Conservation (phyloP, 108 stramenopile species). For the Mediolabrus comicus region DNA sequence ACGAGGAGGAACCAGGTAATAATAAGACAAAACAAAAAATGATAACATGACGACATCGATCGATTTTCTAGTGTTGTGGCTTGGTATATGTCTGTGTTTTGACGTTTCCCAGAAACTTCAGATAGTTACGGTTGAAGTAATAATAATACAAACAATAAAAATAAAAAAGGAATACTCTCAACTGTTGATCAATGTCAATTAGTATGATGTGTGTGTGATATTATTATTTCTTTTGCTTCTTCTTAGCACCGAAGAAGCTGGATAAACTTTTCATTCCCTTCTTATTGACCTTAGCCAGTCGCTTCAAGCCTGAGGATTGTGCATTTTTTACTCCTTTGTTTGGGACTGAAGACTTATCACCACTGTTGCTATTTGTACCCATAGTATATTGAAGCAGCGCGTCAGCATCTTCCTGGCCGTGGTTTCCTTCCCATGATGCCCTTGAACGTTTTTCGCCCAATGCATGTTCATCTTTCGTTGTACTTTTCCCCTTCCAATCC, state of each 20-base stretch:
- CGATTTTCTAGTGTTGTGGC: background rate
- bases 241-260: slow-evolving; percentile 60
- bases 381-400: slow-evolving; percentile 32
- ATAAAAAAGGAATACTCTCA: background rate
- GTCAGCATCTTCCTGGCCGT: slow-evolving; percentile 52
- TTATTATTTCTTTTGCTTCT: slow-evolving; percentile 21
- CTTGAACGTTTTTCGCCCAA: slow-evolving; percentile 24
- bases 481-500: slow-evolving; percentile 38
- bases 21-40: background rate
- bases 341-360: slow-evolving; percentile 4
- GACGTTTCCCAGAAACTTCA: background rate
- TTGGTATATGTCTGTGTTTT: background rate
- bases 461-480: background rate
- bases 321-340: slow-evolving; percentile 32
- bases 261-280: slow-evolving; percentile 75
- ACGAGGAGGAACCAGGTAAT: slow-evolving; percentile 4
- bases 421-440: slow-evolving; percentile 35
- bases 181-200: background rate
- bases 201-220: background rate
- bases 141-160: background rate
- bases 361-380: slow-evolving; percentile 10
- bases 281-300: slow-evolving; percentile 70
- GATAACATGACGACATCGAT: background rate
- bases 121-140: background rate
- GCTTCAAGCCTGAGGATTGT: slow-evolving; percentile 55